Percentiles rank a stretch among this genome's conserved stretches.
Evolutionary conservation across 2,329 filamentous ascomycete species (phyloP).

Genomic region (Teratosphaeria epicoccoides): DNA sequence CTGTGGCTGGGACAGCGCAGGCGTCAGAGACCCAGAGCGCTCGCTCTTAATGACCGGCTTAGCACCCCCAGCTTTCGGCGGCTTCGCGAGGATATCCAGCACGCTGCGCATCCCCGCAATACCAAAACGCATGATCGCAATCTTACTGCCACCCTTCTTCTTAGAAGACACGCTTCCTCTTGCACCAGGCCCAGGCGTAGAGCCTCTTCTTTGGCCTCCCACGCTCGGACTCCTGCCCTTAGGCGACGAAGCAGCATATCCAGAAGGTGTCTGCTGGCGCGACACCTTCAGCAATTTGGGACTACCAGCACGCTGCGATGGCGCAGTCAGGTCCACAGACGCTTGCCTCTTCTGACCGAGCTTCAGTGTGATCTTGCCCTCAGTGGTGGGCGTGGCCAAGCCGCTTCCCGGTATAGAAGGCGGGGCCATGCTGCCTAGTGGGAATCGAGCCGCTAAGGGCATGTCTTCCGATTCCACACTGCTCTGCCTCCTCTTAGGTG

Average conservation of each 20-base stretch:
- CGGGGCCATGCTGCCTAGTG: background rate
- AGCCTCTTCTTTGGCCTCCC: constrained; percentile 3
- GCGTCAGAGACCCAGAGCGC: constrained; percentile 5
- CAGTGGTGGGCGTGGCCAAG: constrained; percentile 2
- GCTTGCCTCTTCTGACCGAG: constrained; percentile 13
- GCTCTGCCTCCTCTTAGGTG: constrained; percentile 5
- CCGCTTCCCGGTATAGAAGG: background rate
- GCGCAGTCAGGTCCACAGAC: constrained; percentile 6
- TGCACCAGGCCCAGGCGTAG: constrained; percentile 4
- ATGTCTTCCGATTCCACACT: constrained; percentile 6
- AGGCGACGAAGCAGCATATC: constrained; percentile 1
- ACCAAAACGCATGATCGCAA: constrained; percentile 5
- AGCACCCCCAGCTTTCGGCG: constrained; percentile 6
- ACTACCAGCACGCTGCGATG: constrained; percentile 11
- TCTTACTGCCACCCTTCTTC: constrained; percentile 1
- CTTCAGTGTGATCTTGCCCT: constrained; percentile 5
- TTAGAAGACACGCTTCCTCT: background rate
- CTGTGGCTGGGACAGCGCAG: constrained; percentile 1
- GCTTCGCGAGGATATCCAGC: constrained; percentile 11
- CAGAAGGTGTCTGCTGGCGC: constrained; percentile 5
- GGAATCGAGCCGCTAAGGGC: background rate
- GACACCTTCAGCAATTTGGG: constrained; percentile 16
- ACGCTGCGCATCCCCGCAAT: constrained; percentile 7
- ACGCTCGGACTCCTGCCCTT: constrained; percentile 8
- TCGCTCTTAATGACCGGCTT: background rate